Evolutionary conservation across 306 rosid species (phyloP), one percentile per base, ranked within the genome.

Genomic region (Vachellia collinsii): DNA sequence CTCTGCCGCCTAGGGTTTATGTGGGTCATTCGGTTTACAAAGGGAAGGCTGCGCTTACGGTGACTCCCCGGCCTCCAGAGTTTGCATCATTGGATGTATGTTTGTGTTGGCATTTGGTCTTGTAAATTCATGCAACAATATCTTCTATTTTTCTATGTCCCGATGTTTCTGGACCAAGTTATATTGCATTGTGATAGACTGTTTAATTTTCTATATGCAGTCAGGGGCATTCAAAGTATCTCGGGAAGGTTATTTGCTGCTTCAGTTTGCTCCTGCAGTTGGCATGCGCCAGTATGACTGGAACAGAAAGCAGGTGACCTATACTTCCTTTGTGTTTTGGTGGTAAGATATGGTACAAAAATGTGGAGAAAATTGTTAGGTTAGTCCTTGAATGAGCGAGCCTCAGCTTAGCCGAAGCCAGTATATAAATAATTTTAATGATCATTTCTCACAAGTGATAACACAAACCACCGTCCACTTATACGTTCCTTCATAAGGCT

Each of bases 11-110:
- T 46, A 95, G 84, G 89, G 91, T 81, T 85, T 95, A 80, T 84
- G 99, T 95, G 72, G 91, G 94, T 70, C 97, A 90, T 86, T 93
- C 99, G 5, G 88, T 95, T 86, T 95, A 93, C 88, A 95, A 95
- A 85, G 99, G 99, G 78, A 95, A 95, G 85, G 94, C 99, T 47
- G 98, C 94, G 16, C 97, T 95, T 61, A 87, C 97, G 3, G 83
- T 93, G 46, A 90, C 91, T 85, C 98, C 99, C 56, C 85, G 85
- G 77, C 92, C 96, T 23, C 99, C 98, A 0, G 97, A 93, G 50
- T 95, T 95, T 69, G 80, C 82, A 0, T 80, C 94, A 5, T 78
- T 93, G 23, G 97, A 92, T 46, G 99, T 92, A 93, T 72, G 89
- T 48, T 83, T 84, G 39, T 79, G 68, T 58, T 74, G 39, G 17